Conservation (phyloP, 2,329 filamentous ascomycete genomes). For the Colletotrichum sublineola region DNA sequence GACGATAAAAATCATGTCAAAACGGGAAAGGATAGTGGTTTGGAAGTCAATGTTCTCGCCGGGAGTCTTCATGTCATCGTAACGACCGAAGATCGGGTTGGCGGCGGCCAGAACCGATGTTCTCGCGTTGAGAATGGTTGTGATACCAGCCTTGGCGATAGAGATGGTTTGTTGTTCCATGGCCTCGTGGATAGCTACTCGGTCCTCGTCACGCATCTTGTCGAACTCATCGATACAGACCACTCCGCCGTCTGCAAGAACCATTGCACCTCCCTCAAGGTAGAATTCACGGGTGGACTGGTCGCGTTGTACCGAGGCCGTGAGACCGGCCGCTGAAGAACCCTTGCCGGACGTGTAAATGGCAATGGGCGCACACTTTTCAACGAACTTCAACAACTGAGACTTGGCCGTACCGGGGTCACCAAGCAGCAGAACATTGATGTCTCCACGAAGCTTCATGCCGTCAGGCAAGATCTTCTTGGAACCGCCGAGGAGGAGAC, state of each 20-base stretch:
- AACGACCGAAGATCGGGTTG: slow-evolving; percentile 97
- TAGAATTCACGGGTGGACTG: slow-evolving; percentile 95
- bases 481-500: slow-evolving; percentile 91
- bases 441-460: slow-evolving; percentile 97
- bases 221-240: slow-evolving; percentile 99
- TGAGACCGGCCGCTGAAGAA: slow-evolving; percentile 96
- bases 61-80: slow-evolving; percentile 97
- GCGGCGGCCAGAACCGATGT: slow-evolving; percentile 96
- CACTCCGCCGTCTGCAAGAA: slow-evolving; percentile 94
- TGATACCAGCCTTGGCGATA: slow-evolving; percentile 98
- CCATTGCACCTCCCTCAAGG: slow-evolving; percentile 98
- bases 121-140: slow-evolving; percentile 94
- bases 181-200: slow-evolving; percentile 98
- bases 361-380: slow-evolving; percentile 94
- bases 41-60: slow-evolving; percentile 99
- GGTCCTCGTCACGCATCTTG: slow-evolving; percentile 99
- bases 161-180: slow-evolving; percentile 99
- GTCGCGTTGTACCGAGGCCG: slow-evolving; percentile 95
- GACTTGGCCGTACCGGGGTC: slow-evolving; percentile 99
- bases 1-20: slow-evolving; percentile 99
- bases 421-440: slow-evolving; percentile 96
- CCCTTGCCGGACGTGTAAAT: slow-evolving; percentile 99
- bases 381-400: slow-evolving; percentile 95
- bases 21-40: slow-evolving; percentile 96
- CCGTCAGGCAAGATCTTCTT: slow-evolving; percentile 98